A percentile compares a stretch with the other conserved stretches of the same genome.
Conservation (phyloP, 352 stramenopile genomes). For the Phytophthora kernoviae region DNA sequence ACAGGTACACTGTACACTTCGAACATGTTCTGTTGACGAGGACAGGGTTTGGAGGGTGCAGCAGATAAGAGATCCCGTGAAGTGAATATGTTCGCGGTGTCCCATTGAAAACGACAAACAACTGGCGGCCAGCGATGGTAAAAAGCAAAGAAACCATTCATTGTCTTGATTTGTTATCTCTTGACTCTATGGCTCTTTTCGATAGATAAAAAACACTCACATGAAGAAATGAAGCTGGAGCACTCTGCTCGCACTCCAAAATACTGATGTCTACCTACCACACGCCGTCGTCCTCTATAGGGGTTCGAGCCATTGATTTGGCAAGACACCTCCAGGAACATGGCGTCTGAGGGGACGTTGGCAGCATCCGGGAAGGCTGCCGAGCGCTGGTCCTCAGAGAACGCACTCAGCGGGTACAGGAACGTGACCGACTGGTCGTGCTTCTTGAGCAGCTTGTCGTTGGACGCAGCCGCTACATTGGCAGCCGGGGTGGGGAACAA, state of each 20-base stretch:
- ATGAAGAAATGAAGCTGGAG: conserved; percentile 35
- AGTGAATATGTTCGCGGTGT: too few species aligned
- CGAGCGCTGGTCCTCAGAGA: conserved; percentile 56
- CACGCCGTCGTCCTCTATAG: conserved; percentile 23
- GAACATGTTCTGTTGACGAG: too few species aligned
- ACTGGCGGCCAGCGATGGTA: too few species aligned
- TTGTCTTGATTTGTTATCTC: conserved; percentile 23
- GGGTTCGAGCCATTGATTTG: conserved; percentile 54
- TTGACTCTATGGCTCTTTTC: conserved; percentile 25
- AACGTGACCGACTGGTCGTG: conserved; percentile 81
- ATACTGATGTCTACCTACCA: conserved; percentile 40
- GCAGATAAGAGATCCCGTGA: too few species aligned
- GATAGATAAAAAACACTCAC: conserved; percentile 40
- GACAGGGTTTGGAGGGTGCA: too few species aligned
- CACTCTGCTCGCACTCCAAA: conserved; percentile 38
- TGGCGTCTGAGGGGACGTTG: conserved; percentile 37
- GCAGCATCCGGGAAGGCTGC: conserved; percentile 30
- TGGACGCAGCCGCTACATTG: conserved; percentile 27
- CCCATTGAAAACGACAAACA: too few species aligned
- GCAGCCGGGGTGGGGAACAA: conserved; percentile 64
- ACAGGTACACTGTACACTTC: too few species aligned
- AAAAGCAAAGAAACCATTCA: conserved; percentile 28
- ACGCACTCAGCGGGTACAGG: conserved; percentile 84
- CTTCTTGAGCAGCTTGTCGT: conserved; percentile 37
- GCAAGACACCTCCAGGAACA: conserved; percentile 85